These are phyloP conservation scores for Sugiyamaella boreocaroliniensis DNA, from an alignment of 805 yeast genomes.

Conservation along the genomic window DNA sequence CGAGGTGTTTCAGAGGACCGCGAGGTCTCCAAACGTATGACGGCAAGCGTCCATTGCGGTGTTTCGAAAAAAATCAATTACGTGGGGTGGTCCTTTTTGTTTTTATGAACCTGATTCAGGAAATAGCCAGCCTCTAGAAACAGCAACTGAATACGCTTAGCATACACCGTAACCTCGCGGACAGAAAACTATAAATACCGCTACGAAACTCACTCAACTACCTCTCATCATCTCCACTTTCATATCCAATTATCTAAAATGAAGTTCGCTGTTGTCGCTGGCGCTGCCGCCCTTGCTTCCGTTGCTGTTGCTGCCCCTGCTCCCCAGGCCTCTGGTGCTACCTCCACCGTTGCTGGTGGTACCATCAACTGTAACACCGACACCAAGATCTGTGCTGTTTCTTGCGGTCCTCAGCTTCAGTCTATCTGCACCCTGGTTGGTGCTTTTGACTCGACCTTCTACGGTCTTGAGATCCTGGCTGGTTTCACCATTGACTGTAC, in stretches of 20 bases:
- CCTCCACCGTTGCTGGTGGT: conserved; percentile 5
- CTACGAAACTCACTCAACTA: background rate
- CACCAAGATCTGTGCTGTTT: conserved; percentile 12
- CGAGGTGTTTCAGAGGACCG: background rate
- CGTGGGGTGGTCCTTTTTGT: background rate
- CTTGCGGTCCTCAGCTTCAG: conserved; percentile 9
- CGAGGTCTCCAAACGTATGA: background rate
- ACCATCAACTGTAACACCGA: conserved; percentile 11
- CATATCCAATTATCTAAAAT: conserved; percentile 3
- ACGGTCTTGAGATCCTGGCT: conserved; percentile 14
- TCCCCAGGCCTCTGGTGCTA: background rate
- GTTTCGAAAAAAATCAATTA: too few species aligned
- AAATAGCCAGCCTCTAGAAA: too few species aligned
- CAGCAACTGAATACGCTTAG: background rate
- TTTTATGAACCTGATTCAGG: background rate
- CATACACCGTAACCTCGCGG: too few species aligned
- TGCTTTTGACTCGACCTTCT: conserved; percentile 13
- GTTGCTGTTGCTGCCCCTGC: conserved; percentile 10
- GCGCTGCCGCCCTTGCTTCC: conserved; percentile 9
- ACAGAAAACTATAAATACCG: background rate
- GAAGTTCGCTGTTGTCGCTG: conserved; percentile 15
- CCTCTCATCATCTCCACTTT: background rate
- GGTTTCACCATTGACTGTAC: conserved; percentile 13
- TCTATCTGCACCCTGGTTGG: conserved; percentile 12
- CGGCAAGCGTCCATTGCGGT: background rate